These are phyloP conservation scores for Phyllosticta ampelicida DNA, from an alignment of 2,329 filamentous ascomycete genomes.

Conservation along the genomic window DNA sequence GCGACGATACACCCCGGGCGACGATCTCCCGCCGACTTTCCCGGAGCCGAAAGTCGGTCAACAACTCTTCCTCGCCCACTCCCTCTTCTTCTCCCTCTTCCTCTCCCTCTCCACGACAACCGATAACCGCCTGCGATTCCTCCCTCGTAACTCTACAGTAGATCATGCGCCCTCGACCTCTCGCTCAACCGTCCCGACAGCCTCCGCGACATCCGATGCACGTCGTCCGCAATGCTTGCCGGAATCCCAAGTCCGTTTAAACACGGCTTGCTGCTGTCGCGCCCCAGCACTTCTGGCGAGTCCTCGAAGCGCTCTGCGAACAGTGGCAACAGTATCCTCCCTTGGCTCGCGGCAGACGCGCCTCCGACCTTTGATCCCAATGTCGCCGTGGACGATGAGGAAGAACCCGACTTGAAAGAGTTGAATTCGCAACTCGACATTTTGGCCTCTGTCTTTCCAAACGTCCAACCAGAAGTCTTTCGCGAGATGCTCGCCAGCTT, in stretches of 20 bases:
- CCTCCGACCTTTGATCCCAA: slow-evolving; percentile 3
- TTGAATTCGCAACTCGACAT: slow-evolving; percentile 60
- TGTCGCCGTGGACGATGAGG: slow-evolving; percentile 16
- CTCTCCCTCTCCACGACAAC: neutral
- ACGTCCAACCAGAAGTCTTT: slow-evolving; percentile 73
- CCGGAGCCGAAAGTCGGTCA: neutral
- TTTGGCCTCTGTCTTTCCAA: slow-evolving; percentile 63
- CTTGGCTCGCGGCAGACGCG: neutral
- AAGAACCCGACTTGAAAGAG: slow-evolving; percentile 53
- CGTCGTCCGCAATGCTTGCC: neutral
- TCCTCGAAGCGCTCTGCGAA: neutral
- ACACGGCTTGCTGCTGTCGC: neutral
- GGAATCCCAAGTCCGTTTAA: neutral
- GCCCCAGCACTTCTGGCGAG: neutral
- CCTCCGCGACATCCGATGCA: neutral
- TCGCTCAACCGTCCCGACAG: neutral
- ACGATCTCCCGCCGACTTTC: neutral
- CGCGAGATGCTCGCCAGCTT: slow-evolving; percentile 68
- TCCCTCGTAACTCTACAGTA: neutral
- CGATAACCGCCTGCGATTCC: neutral
- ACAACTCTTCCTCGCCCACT: neutral
- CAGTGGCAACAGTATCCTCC: neutral
- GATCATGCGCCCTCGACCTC: neutral
- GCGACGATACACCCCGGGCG: neutral
- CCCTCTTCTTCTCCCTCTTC: too few species aligned